Evolutionary conservation across 495 filamentous ascomycete genomes (phyloP), one percentile per base, ranked within the genome.

Genomic region (Corynascus novoguineensis): DNA sequence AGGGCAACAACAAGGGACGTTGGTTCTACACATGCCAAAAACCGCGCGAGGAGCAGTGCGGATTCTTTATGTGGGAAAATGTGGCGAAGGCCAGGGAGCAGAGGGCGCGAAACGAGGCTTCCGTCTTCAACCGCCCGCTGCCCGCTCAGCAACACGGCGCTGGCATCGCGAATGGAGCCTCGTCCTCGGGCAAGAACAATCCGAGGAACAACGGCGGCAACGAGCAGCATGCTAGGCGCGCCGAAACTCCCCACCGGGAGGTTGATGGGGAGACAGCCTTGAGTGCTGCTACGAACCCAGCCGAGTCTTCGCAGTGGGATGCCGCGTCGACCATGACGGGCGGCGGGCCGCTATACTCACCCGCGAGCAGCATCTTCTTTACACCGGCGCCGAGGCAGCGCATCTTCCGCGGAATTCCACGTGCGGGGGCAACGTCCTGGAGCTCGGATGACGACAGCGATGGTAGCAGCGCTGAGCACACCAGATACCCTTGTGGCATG

Each of bases 31-130:
- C 75, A 7, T 90, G 87, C 65, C 80, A 80, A 54, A 78, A 80
- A 58, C 64, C 71, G 8, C 71, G 75, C 28, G 61, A 70, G 1
- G 61, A 61, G 22, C 71, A 74, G 35, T 92, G 88, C 68, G 72
- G 75, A 15, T 90, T 90, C 75, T 92, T 89, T 65, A 70, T 90
- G 3, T 91, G 83, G 81, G 75, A 77, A 27, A 79, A 83, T 27
- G 78, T 82, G n/a, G 87, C 86, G 0, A 69, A 77, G 32, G 57
- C 56, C 19, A 77, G 83, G 15, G 84, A 88, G 62, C 73, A 76
- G 60, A 61, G 64, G 12, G 70, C 73, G 5, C 27, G 29, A 11
- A 27, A 19, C 37, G 9, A 41, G 12, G 14, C 5, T 24, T 47
- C 22, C 0, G 22, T 8, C n/a, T 11, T 35, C 21, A 38, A 22